Conservation (phyloP, 2,329 filamentous ascomycete species). For the Acephala macrosclerotiorum region DNA sequence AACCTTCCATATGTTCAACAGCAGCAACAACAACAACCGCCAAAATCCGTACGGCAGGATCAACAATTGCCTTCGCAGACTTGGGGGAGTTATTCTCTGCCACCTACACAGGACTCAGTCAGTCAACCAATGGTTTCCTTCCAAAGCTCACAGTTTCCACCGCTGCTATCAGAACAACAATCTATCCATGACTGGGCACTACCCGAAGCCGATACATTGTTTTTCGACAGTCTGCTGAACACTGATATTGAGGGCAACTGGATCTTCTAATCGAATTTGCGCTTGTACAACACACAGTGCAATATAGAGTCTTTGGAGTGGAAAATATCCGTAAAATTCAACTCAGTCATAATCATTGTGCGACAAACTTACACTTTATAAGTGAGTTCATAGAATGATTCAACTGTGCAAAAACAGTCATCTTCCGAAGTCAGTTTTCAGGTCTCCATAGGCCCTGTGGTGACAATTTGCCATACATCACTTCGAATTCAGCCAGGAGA, state of each 20-base stretch:
- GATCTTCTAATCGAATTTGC: conserved; percentile 34
- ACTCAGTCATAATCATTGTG: neutral
- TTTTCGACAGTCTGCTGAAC: conserved; percentile 43
- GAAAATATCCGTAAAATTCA: neutral
- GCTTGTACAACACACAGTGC: conserved; percentile 8
- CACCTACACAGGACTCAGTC: conserved; percentile 5
- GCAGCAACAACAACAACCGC: conserved; percentile 5
- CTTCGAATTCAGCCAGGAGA: too few species aligned
- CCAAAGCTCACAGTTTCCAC: conserved; percentile 34
- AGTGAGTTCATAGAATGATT: too few species aligned
- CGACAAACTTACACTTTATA: neutral
- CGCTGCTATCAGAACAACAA: conserved; percentile 29
- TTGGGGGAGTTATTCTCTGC: conserved; percentile 16
- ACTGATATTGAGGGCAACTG: conserved; percentile 44
- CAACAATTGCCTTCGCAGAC: conserved; percentile 13
- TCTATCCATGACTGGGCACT: conserved; percentile 34
- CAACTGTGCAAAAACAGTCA: too few species aligned
- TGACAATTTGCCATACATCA: neutral
- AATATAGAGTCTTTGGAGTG: neutral
- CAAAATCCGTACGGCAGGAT: conserved; percentile 5
- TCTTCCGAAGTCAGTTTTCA: too few species aligned
- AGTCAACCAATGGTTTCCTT: conserved; percentile 33
- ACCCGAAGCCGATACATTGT: conserved; percentile 38
- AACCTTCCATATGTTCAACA: neutral
- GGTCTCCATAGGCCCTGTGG: too few species aligned